Base-by-base conservation (phyloP, 345 rosid genomes). In the Ceriops decandra region DNA sequence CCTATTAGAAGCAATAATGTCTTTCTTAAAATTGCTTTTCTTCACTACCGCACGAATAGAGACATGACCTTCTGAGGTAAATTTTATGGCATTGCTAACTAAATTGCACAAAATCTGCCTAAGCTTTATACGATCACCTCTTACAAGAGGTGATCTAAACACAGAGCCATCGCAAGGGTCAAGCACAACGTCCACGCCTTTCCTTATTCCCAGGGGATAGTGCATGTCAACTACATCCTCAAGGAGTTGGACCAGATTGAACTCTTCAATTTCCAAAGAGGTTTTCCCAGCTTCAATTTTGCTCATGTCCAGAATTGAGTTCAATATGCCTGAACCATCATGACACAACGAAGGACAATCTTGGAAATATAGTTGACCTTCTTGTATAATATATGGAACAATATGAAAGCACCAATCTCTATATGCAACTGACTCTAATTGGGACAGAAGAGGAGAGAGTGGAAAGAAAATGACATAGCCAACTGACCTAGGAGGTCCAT, bases 271-370 rank as follows among this genome's bases (percentile, higher is more conserved):
- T 46, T 74, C 74, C 32, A 81, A 74, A 30, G 69, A 58, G 33
- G 69, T 49, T 63, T 68, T 81, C 51, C 84, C 84, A 24, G 79
- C 81, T 68, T 77, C 81, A 26, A 81, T 52, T 66, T 74, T 81
- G 36, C 84, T 74, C 74, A 63, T 68, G 60, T 77, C 79, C n/a
- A 77, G 64, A 3, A 77, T 61, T 22, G 84, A 77, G 60, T 74
- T 81, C 64, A 80, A 49, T 60, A 80, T 67, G 27, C 63, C 83
- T 77, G 72, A 67, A 31, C 24, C 52, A 42, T 4, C 26, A 69
- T 67, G 30, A 49, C 26, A 19, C 9, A 7, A 58, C 5, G 24
- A 58, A 5, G 19, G 20, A 27, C 20, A 58, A 42, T 42, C 49
- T 42, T 42, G 13, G 49, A 11, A 42, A 42, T 13, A 3, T 13